A percentile compares a stretch with the other conserved stretches of the same genome.
These are phyloP conservation scores for Orbilia quercus DNA, from an alignment of 2,329 filamentous ascomycete species.

Conservation along the genomic window DNA sequence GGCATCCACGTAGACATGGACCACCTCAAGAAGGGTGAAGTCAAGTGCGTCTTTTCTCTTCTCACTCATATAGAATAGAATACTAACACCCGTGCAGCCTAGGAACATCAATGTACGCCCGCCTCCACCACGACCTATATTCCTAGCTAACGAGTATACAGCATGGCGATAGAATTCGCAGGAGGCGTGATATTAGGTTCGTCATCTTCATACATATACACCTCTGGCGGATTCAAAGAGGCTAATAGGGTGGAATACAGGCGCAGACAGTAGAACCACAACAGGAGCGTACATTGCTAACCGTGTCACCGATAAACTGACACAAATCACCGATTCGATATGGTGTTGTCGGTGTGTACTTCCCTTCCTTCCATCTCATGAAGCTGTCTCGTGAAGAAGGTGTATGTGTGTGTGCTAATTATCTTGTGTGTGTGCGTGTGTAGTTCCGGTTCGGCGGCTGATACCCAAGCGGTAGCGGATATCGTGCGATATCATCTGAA, in stretches of 20 bases:
- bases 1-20: conserved; percentile 99
- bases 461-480: conserved; percentile 97
- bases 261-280: conserved; percentile 95
- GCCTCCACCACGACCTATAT: not conserved
- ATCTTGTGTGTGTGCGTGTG: not conserved
- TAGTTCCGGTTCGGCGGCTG: conserved; percentile 88
- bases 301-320: conserved; percentile 98
- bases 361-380: not conserved
- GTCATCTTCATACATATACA: conserved; percentile 57
- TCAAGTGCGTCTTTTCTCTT: conserved; percentile 77
- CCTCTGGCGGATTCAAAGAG: no score
- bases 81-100: conserved; percentile 70
- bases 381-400: not conserved
- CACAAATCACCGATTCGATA: conserved; percentile 97
- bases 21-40: conserved; percentile 96
- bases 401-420: not conserved
- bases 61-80: conserved; percentile 45
- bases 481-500: conserved; percentile 97
- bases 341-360: conserved; percentile 83
- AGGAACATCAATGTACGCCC: conserved; percentile 91
- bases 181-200: conserved; percentile 92
- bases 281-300: conserved; percentile 99
- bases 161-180: conserved; percentile 99
- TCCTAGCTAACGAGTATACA: conserved; percentile 63
- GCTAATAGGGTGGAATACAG: conserved; percentile 63